These are phyloP conservation scores for Lunularia cruciata DNA, from an alignment of 225 moss, liverwort and hornwort species.

Conservation along the genomic window DNA sequence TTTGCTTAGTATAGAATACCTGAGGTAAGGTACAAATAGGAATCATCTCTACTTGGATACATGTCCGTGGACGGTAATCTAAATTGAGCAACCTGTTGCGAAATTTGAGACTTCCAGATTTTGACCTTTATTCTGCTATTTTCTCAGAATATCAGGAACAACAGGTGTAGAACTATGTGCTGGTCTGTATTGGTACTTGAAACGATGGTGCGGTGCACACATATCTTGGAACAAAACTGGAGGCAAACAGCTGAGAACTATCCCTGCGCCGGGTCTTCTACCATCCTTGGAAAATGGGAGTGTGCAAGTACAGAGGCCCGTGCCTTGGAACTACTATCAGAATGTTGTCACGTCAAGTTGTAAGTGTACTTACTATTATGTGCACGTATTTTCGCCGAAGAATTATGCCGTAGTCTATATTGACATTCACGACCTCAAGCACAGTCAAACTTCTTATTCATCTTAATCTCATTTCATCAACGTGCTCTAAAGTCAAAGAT, in stretches of 20 bases:
- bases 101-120: neutral
- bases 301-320: slow-evolving; percentile 54
- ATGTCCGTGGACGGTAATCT: too few relatives aligned
- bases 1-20: too few relatives aligned
- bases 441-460: too few relatives aligned
- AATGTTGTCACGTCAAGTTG: slow-evolving; percentile 96
- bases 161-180: slow-evolving; percentile 90
- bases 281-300: slow-evolving; percentile 56
- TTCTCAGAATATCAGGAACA: slow-evolving; percentile 64
- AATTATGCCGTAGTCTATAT: too few relatives aligned
- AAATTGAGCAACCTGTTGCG: too few relatives aligned
- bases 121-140: neutral
- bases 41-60: too few relatives aligned
- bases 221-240: slow-evolving; percentile 91
- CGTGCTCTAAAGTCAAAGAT: too few relatives aligned
- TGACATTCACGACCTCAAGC: too few relatives aligned
- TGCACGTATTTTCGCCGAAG: too few relatives aligned
- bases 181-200: slow-evolving; percentile 90
- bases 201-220: slow-evolving; percentile 80
- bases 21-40: too few relatives aligned
- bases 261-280: slow-evolving; percentile 63
- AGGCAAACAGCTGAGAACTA: slow-evolving; percentile 64
- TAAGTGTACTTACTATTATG: slow-evolving; percentile 58
- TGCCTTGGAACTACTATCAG: slow-evolving; percentile 93
- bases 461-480: too few relatives aligned